Percentiles rank a stretch among this genome's conserved stretches.
These are phyloP conservation scores for Phycomyces blakesleeanus DNA, from an alignment of 192 early-diverging fungal genomes.

Conservation along the genomic window DNA sequence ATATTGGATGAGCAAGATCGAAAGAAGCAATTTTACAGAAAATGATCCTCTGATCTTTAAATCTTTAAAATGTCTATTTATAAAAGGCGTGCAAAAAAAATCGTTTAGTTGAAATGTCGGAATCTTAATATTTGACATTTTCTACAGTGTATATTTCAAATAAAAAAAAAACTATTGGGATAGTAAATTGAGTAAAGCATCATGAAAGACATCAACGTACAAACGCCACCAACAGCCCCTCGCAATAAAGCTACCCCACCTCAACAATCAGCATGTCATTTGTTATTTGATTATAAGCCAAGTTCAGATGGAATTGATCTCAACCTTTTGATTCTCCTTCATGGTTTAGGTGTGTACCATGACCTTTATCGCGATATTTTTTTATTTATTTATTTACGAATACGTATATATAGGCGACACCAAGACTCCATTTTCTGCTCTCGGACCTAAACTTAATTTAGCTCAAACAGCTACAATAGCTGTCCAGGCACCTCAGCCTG, in stretches of 20 bases:
- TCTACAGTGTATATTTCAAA: too few relatives aligned
- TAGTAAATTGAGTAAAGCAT: too few relatives aligned
- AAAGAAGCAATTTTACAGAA: too few relatives aligned
- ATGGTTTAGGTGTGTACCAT: constrained; percentile 64
- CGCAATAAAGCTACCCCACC: constrained; percentile 6
- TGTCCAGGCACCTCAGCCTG: constrained; percentile 51
- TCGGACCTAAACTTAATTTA: constrained; percentile 56
- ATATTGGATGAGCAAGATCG: too few relatives aligned
- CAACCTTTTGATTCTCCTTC: constrained; percentile 69
- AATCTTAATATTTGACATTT: too few relatives aligned
- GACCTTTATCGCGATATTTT: too few relatives aligned
- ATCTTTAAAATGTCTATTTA: too few relatives aligned
- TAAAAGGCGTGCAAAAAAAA: too few relatives aligned
- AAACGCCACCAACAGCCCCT: not conserved
- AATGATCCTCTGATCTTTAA: too few relatives aligned
- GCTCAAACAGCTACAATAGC: constrained; percentile 69
- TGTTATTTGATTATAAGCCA: constrained; percentile 43
- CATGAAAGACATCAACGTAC: constrained; percentile 11
- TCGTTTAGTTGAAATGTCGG: too few relatives aligned
- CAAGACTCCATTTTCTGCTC: constrained; percentile 54
- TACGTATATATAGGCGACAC: constrained; percentile 40
- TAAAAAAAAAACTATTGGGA: too few relatives aligned
- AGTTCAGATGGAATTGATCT: constrained; percentile 51
- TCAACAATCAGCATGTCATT: constrained; percentile 6
- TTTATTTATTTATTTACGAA: too few relatives aligned